Base-by-base conservation (phyloP, 805 yeast genomes). In the Spathaspora sp. region DNA sequence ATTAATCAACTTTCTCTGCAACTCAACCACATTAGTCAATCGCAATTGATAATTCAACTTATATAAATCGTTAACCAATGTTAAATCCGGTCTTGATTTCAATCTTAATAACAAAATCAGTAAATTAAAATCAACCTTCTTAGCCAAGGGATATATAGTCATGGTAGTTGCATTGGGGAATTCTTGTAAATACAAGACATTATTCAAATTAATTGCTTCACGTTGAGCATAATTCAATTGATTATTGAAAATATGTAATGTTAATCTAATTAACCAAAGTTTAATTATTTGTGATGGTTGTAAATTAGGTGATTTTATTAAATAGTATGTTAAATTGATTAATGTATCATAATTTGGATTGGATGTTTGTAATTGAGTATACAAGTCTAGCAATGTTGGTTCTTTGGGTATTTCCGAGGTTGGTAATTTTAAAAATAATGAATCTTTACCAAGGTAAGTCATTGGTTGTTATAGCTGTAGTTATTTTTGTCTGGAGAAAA, bases 11-110 rank as follows among this genome's bases (percentile, higher is more conserved):
- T 64, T 62, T 5, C 44, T 19, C 38, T 43, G 28, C 28, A 58
- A 32, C 3, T 45, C 38, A 1, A 44, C 51, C 19, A 42, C 42
- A 4, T 59, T 52, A 44, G 60, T 62, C 42, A 72, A 56, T 32
- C 77, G 50, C 18, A 66, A 49, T 51, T 70, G 77, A 48, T 76
- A 69, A 42, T 76, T 63, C 29, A 78, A 64, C 51, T 70, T 72
- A 61, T 76, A 80, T 40, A 72, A 59, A 45, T 73, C 79, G 51
- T 76, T 77, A 19, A 79, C 66, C 19, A 77, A 57, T 26, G 63
- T 58, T 52, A 77, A 49, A 51, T 71, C 76, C 5, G 80, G 75
- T 1, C 73, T 68, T 29, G 76, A 67, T 52, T 72, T 77, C 48
- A 80, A 63, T 49, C 79, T 62, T 31, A 75, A 63, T 23, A 79